These are phyloP conservation scores for Tulasnella sp. DNA, from an alignment of 768 basidiomycete species.

Conservation along the genomic window DNA sequence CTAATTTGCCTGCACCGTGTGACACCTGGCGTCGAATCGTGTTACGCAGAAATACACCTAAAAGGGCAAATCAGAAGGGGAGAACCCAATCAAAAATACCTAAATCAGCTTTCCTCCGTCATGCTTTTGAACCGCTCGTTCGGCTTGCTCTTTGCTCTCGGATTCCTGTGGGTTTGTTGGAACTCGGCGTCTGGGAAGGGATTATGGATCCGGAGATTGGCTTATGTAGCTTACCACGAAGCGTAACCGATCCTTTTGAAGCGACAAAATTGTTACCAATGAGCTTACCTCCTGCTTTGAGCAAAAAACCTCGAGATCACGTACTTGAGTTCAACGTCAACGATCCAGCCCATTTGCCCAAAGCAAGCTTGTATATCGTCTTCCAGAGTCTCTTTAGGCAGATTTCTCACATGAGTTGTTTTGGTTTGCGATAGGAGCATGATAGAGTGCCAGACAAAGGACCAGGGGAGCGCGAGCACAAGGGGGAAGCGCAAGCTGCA, in stretches of 20 bases:
- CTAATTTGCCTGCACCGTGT: constrained; percentile 69
- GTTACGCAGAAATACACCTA: constrained; percentile 80
- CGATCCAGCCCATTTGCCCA: constrained; percentile 67
- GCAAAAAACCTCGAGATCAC: constrained; percentile 26
- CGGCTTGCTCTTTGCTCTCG: constrained; percentile 65
- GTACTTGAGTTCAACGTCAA: constrained; percentile 73
- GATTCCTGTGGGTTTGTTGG: constrained; percentile 49
- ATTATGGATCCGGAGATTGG: not conserved
- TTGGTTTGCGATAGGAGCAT: constrained; percentile 52
- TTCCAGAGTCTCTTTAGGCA: constrained; percentile 76
- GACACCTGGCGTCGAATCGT: constrained; percentile 83
- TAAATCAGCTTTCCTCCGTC: constrained; percentile 36
- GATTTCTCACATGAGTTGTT: constrained; percentile 85
- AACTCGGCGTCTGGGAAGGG: not conserved
- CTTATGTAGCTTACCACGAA: constrained; percentile 57
- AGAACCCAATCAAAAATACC: not conserved
- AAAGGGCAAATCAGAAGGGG: not conserved
- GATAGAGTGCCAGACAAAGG: not conserved
- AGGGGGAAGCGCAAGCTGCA: not conserved
- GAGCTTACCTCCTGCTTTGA: not conserved
- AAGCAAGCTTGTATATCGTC: constrained; percentile 81
- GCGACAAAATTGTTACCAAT: not conserved
- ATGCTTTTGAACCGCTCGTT: constrained; percentile 79
- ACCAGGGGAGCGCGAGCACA: not conserved
- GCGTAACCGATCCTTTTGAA: constrained; percentile 68